Evolutionary conservation across 306 rosid genomes (phyloP).

Genomic region (Pachyrhizus erosus): DNA sequence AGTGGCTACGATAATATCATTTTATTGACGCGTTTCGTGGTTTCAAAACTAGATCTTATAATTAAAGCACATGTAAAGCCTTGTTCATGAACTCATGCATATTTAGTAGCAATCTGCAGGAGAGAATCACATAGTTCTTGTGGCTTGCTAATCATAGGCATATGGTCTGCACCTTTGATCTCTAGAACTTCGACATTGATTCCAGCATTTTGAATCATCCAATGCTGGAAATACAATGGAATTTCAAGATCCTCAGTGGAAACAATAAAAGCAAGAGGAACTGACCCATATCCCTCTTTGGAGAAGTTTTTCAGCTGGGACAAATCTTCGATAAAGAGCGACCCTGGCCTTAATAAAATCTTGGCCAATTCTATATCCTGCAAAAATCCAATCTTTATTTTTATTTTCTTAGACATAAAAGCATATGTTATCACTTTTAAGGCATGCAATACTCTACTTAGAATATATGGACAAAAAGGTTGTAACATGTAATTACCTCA

Average conservation of each 20-base stretch:
- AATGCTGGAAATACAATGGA: constrained; percentile 44
- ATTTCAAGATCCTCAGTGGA: constrained; percentile 47
- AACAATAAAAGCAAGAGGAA: constrained; percentile 45
- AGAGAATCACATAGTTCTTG: constrained; percentile 52
- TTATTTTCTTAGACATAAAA: background rate
- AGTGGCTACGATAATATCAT: background rate
- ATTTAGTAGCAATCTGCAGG: constrained; percentile 50
- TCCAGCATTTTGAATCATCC: constrained; percentile 66
- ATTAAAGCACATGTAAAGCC: background rate
- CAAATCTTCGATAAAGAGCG: constrained; percentile 59
- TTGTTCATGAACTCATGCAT: background rate
- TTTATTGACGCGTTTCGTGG: background rate
- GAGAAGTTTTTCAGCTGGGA: constrained; percentile 48
- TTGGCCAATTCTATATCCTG: constrained; percentile 68
- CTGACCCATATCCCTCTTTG: constrained; percentile 54
- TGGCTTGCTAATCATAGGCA: constrained; percentile 57
- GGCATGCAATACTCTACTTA: background rate
- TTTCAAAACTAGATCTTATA: background rate
- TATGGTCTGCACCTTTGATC: constrained; percentile 63
- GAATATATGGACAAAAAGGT: background rate
- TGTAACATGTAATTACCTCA: constrained; percentile 52
- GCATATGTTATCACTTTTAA: background rate
- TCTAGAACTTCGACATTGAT: constrained; percentile 48
- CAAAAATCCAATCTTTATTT: background rate
- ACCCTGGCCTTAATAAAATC: constrained; percentile 49